Percentiles rank a stretch among this genome's conserved stretches.
Evolutionary conservation across 2,329 filamentous ascomycete species (phyloP).

Genomic region (Colletotrichum endophyticum): DNA sequence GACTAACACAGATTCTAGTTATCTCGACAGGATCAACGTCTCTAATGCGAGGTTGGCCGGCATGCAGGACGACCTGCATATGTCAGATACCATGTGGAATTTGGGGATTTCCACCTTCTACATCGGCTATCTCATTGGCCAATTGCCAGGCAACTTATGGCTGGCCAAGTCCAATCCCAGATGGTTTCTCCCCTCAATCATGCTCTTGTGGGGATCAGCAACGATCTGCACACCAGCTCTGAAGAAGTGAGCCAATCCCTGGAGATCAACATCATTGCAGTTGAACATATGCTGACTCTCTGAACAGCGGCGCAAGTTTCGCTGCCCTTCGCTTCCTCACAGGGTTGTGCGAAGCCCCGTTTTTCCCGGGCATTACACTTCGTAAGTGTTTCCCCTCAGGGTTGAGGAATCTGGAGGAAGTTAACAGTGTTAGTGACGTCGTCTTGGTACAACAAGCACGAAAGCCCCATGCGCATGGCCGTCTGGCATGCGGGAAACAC

Average conservation of each 20-base stretch:
- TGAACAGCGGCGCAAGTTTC: conserved; percentile 24
- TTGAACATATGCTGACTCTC: background rate
- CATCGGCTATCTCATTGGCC: conserved; percentile 47
- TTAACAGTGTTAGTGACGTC: conserved; percentile 33
- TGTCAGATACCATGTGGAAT: conserved; percentile 38
- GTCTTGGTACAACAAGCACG: conserved; percentile 49
- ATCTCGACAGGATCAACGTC: conserved; percentile 55
- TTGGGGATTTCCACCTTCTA: conserved; percentile 46
- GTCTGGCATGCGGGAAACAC: conserved; percentile 49
- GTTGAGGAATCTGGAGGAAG: background rate
- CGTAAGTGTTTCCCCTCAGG: conserved; percentile 20
- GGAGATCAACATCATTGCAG: background rate
- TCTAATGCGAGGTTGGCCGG: conserved; percentile 43
- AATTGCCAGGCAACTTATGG: conserved; percentile 49
- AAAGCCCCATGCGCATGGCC: conserved; percentile 45
- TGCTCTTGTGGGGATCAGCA: conserved; percentile 44
- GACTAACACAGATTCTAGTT: conserved; percentile 34
- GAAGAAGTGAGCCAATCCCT: conserved; percentile 25
- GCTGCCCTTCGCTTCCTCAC: conserved; percentile 29
- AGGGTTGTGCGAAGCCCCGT: conserved; percentile 35
- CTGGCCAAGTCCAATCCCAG: conserved; percentile 41
- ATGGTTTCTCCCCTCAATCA: conserved; percentile 40
- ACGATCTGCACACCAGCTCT: conserved; percentile 46
- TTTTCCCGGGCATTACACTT: conserved; percentile 53
- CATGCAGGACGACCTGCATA: conserved; percentile 36